These are phyloP conservation scores for Trichosporon faecale DNA, from an alignment of 1,284 basidiomycete species.

Conservation along the genomic window DNA sequence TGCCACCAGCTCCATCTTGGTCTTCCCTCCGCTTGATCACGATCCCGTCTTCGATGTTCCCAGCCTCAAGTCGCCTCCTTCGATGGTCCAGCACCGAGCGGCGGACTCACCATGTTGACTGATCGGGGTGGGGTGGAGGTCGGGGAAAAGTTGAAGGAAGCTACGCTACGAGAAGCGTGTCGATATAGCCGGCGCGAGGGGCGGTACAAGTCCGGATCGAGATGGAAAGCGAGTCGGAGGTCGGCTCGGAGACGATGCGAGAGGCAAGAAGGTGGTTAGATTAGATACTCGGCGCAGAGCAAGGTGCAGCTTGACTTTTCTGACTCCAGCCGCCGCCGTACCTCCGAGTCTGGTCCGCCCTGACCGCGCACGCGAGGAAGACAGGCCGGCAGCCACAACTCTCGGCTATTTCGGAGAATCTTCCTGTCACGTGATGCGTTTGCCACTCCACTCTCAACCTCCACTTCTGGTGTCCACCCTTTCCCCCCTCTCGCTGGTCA, in stretches of 20 bases:
- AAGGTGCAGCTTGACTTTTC: not conserved
- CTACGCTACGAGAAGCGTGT: not conserved
- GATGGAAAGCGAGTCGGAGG: not conserved
- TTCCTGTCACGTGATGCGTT: not conserved
- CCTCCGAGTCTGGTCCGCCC: not conserved
- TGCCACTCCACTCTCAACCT: not conserved
- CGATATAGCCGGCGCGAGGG: not conserved
- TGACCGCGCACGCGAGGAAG: not conserved
- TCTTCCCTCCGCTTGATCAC: no score
- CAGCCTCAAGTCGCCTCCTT: no score
- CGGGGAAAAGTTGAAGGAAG: not conserved
- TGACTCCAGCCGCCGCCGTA: not conserved
- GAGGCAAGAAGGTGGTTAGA: no score
- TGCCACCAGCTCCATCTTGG: no score
- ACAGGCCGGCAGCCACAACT: not conserved
- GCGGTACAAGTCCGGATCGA: not conserved
- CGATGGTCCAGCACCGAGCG: not conserved
- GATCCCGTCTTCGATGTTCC: no score
- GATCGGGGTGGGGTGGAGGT: not conserved
- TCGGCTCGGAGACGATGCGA: not conserved
- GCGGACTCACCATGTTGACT: not conserved
- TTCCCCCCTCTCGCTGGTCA: no score
- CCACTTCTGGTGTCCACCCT: not conserved
- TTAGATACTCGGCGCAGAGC: no score
- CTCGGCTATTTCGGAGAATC: not conserved